Evolutionary conservation across 257 asterid species (phyloP).

Genomic region (Catharanthus roseus): DNA sequence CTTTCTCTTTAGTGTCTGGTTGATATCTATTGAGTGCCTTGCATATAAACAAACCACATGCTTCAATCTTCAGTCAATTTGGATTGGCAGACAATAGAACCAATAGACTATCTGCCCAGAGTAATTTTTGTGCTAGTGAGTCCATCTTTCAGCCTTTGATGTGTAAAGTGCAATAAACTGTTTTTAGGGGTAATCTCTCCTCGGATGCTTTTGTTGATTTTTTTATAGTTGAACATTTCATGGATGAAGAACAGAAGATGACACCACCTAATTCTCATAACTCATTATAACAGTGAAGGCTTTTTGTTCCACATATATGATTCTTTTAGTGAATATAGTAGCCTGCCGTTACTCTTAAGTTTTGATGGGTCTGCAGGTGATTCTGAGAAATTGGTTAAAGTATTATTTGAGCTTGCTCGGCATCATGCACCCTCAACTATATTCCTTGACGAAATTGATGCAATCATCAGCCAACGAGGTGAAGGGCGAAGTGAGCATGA

Average conservation of each 20-base stretch:
- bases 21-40: neutral
- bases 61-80: neutral
- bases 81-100: neutral
- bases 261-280: neutral
- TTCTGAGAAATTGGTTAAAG: slow-evolving; percentile 92
- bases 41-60: neutral
- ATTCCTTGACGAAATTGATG: slow-evolving; percentile 95
- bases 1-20: neutral
- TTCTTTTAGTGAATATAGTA: neutral
- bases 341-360: neutral
- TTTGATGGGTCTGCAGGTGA: slow-evolving; percentile 56
- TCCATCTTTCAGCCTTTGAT: neutral
- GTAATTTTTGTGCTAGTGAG: neutral
- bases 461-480: slow-evolving; percentile 96
- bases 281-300: neutral
- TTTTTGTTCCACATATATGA: neutral
- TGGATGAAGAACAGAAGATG: neutral
- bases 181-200: neutral
- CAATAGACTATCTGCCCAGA: neutral
- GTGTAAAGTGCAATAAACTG: neutral
- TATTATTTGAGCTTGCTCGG: slow-evolving; percentile 93
- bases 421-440: slow-evolving; percentile 98
- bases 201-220: neutral
- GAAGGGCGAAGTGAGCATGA: slow-evolving; percentile 98
- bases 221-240: neutral